These are phyloP conservation scores for Penicillium nordicum DNA, from an alignment of 2,329 filamentous ascomycete species.

Conservation along the genomic window DNA sequence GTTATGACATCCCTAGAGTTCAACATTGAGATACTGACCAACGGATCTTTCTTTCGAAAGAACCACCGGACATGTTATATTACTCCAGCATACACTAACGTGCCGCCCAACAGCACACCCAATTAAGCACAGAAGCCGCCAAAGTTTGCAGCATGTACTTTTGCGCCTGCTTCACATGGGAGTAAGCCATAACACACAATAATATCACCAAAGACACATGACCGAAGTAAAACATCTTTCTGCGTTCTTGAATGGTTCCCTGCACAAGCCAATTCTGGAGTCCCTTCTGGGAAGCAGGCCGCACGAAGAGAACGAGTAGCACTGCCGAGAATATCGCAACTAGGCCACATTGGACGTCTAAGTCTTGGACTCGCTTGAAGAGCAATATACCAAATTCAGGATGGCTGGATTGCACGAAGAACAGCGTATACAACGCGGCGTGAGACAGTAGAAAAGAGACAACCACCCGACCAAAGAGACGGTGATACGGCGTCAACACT, in stretches of 20 bases:
- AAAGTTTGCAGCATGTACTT: conserved; percentile 53
- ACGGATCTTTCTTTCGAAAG: neutral
- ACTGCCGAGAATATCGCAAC: conserved; percentile 46
- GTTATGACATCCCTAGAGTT: no score
- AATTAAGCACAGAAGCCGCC: conserved; percentile 46
- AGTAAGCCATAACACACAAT: conserved; percentile 51
- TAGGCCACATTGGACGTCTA: conserved; percentile 58
- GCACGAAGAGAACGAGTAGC: conserved; percentile 50
- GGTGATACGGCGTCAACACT: conserved; percentile 55
- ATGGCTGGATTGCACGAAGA: conserved; percentile 51
- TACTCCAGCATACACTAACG: neutral
- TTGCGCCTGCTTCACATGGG: conserved; percentile 55
- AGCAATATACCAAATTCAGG: conserved; percentile 43
- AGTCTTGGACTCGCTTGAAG: conserved; percentile 52
- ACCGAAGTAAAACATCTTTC: conserved; percentile 52
- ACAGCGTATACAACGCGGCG: conserved; percentile 54
- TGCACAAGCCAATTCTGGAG: conserved; percentile 8
- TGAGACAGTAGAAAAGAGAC: conserved; percentile 53
- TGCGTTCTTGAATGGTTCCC: conserved; percentile 30
- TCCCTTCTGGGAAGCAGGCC: conserved; percentile 25
- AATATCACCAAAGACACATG: conserved; percentile 53
- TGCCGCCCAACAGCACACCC: conserved; percentile 27
- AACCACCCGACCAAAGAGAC: conserved; percentile 55
- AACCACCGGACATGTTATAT: neutral
- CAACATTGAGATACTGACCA: neutral